Evolutionary conservation across 2,329 filamentous ascomycete species (phyloP).

Genomic region (Scedosporium apiospermum): DNA sequence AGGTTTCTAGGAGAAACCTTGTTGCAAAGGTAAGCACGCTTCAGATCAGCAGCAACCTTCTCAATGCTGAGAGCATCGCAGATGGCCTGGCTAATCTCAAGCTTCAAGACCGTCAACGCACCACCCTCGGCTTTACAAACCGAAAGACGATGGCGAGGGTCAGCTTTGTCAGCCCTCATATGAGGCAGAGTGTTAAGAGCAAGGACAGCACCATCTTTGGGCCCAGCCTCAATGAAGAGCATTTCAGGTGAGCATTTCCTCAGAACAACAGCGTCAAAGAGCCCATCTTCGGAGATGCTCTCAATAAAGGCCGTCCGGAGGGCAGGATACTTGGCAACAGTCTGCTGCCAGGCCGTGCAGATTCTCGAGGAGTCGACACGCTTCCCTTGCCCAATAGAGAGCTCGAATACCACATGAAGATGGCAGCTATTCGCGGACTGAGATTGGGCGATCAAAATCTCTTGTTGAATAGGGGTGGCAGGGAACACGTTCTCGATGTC

Average conservation of each 20-base stretch:
- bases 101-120: constrained; percentile 33
- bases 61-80: constrained; percentile 37
- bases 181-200: constrained; percentile 32
- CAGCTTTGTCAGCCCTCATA: constrained; percentile 23
- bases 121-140: constrained; percentile 31
- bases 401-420: constrained; percentile 37
- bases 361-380: constrained; percentile 32
- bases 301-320: constrained; percentile 43
- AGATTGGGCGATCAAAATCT: constrained; percentile 36
- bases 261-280: constrained; percentile 41
- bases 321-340: constrained; percentile 33
- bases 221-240: constrained; percentile 40
- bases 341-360: constrained; percentile 39
- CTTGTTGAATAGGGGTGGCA: constrained; percentile 37
- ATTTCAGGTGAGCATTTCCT: constrained; percentile 38
- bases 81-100: constrained; percentile 41
- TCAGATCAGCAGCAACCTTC: constrained; percentile 36
- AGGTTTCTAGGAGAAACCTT: constrained; percentile 21
- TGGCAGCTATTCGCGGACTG: constrained; percentile 31
- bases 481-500: constrained; percentile 42
- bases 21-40: constrained; percentile 31
- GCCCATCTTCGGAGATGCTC: constrained; percentile 34
- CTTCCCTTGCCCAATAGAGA: constrained; percentile 26
- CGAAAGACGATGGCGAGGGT: constrained; percentile 39
- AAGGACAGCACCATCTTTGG: constrained; percentile 26